Conservation (phyloP, 2,329 filamentous ascomycete genomes). For the Epichloe brachyelytri region DNA sequence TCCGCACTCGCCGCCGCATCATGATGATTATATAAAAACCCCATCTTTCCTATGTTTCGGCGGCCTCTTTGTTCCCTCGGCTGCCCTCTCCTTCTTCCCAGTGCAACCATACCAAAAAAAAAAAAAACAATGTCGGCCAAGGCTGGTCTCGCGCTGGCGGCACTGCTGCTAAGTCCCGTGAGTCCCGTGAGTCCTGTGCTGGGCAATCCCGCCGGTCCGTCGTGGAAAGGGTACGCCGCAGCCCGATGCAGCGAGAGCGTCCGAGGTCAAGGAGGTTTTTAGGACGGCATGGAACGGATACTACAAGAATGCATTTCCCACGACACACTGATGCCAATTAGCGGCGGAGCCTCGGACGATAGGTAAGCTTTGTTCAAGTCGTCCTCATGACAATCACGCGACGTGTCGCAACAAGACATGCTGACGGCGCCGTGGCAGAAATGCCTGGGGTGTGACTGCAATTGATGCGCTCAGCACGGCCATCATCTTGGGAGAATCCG, state of each 20-base stretch:
- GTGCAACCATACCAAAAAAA: background rate
- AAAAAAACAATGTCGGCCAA: background rate
- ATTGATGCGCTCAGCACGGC: constrained; percentile 73
- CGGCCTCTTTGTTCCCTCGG: background rate
- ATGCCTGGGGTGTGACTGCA: constrained; percentile 74
- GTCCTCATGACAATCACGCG: background rate
- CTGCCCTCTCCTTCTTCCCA: background rate
- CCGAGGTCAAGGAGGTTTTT: constrained; percentile 50
- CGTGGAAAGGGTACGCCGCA: background rate
- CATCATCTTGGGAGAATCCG: constrained; percentile 56
- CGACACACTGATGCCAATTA: constrained; percentile 59
- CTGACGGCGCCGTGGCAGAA: constrained; percentile 32
- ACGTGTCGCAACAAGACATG: no score
- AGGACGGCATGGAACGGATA: constrained; percentile 61
- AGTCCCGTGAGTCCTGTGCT: background rate
- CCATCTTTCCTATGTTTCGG: no score
- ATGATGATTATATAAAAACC: no score
- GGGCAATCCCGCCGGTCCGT: background rate
- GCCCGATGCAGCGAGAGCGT: background rate
- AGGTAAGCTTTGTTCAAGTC: constrained; percentile 34
- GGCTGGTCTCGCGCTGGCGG: background rate
- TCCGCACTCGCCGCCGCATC: no score
- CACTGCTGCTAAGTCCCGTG: background rate
- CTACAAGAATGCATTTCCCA: constrained; percentile 58
- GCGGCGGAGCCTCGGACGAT: constrained; percentile 52